Evolutionary conservation across 2,329 filamentous ascomycete species (phyloP), one percentile per base, ranked within the genome.

Genomic region (Leptographium wingfieldii): DNA sequence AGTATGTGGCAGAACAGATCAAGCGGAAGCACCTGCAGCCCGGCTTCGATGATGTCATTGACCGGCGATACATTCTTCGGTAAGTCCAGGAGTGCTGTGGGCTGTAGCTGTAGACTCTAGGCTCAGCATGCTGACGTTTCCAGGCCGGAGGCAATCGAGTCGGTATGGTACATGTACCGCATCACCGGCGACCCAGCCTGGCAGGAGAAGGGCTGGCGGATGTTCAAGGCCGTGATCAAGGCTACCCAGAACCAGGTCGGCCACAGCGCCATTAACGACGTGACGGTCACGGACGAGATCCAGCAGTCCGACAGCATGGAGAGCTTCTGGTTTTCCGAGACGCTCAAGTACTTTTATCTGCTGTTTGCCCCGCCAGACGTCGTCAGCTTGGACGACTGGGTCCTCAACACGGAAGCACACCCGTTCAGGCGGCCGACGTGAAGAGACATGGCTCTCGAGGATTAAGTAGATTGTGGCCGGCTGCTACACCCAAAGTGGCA

Each of bases 301-400:
- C 67, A 67, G 11, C 73, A 78, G 59, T 69, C 72, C 48, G 82
- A 91, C 69, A 76, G 78, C 65, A 92, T 92, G 88, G 87, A 95
- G 74, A 92, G 87, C 68, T 95, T 95, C 72, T 96, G 91, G 89
- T 77, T 90, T 62, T 88, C 88, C 3, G 91, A 96, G 77, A 96
- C 90, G 49, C 76, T 96, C 66, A 96, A 95, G 76, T 95, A 95
- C 69, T 95, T 94, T 65, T 96, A 90, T 70, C 72, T 96, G 60
- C 77, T 95, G 56, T 96, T 88, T 70, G 83, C 83, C 27, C 72
- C 84, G 60, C 85, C 87, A 0, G 76, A 79, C 57, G 73, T 86
- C n/a, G 73, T 87, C 49, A 86, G 80, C 67, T 72, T 88, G 60
- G 85, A 88, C 69, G 82, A 86, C 58, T 87, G 80, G 78, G 83